Evolutionary conservation across 768 basidiomycete genomes (phyloP), one percentile per base, ranked within the genome.

Genomic region (Crucibulum laeve): DNA sequence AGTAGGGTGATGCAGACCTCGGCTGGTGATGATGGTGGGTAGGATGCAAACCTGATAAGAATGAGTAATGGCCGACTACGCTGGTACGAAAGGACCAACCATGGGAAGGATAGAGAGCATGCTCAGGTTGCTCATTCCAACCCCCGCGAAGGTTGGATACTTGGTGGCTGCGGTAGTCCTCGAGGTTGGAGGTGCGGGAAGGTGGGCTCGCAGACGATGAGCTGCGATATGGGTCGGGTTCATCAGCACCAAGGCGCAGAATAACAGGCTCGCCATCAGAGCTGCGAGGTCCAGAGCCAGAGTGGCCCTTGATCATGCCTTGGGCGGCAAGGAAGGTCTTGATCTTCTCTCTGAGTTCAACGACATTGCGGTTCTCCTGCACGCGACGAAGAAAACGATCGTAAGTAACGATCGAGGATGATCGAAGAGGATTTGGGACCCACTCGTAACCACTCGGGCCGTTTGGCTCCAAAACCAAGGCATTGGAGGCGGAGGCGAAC

Each of bases 301-400:
- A 84, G 54, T 90, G 87, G 22, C 89, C 89, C 64, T 91, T 91
- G 63, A 91, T 90, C 86, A 90, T 87, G 38, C 88, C 88, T 60
- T 90, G 86, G 0, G 85, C 77, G 0, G 85, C 85, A 18, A 91
- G 73, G 55, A 87, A 87, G 1, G 67, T 64, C 66, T 90, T 91
- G 57, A 89, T 90, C 65, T 80, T 85, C 53, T 87, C 85, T 43
- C 87, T 75, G 30, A 88, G 67, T 47, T 78, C 76, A 25, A 74
- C 57, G 3, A 89, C 86, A 48, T 80, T 83, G 49, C 77, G 74
- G 53, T 68, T 80, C 60, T 87, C 84, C 87, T 90, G 51, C 18
- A 52, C 22, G 42, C n/a, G 43, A 50, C 37, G 45, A 45, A 37
- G 45, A 53, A 48, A 51, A 40, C 28, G 13, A 30, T 15, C 19